Conservation (phyloP, 2,329 filamentous ascomycete species). For the Chaetomium strumarium region DNA sequence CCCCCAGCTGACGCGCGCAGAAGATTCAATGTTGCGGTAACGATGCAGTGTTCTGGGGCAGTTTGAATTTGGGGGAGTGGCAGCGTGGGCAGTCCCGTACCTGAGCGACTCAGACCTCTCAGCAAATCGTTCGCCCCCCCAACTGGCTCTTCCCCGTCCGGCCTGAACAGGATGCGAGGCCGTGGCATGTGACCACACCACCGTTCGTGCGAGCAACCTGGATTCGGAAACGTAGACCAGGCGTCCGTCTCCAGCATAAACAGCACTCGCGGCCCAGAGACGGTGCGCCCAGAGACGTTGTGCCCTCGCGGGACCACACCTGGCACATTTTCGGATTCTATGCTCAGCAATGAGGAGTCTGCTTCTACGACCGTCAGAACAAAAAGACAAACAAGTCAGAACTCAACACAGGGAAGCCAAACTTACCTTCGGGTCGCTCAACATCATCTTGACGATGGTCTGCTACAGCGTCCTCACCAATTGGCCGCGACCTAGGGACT, state of each 20-base stretch:
- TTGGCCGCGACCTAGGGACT: background rate
- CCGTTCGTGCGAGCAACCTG: background rate
- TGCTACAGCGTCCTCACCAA: background rate
- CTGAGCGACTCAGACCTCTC: background rate
- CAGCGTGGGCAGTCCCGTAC: background rate
- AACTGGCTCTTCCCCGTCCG: background rate
- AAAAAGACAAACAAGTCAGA: background rate
- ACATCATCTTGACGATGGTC: background rate
- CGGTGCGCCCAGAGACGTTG: too few relatives aligned
- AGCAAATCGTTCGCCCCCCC: background rate
- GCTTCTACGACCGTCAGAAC: background rate
- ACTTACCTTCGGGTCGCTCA: background rate
- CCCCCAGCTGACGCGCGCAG: too few relatives aligned
- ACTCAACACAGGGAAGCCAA: background rate
- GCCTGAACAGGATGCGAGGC: background rate
- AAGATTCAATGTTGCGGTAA: background rate
- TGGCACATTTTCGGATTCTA: background rate
- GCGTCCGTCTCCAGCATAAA: background rate
- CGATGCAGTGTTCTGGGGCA: background rate
- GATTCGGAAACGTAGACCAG: slow-evolving; percentile 5
- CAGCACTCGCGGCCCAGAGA: background rate
- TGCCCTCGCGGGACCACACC: background rate
- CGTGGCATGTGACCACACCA: background rate
- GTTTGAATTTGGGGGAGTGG: background rate
- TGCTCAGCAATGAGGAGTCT: background rate